These are phyloP conservation scores for Ophiobolus disseminans DNA, from an alignment of 2,329 filamentous ascomycete genomes.

Conservation along the genomic window DNA sequence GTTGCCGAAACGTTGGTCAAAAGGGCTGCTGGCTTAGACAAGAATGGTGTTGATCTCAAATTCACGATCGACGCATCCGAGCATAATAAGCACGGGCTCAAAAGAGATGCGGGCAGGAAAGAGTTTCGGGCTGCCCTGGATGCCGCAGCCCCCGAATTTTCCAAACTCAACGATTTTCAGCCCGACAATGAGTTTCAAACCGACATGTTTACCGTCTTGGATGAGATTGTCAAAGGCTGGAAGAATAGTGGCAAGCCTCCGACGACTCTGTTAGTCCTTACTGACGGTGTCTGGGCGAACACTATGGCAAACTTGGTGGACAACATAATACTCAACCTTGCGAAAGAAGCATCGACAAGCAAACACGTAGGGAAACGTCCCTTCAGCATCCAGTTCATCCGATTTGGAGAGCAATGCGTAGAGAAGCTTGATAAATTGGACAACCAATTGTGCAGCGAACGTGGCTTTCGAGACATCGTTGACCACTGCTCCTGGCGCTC, in stretches of 20 bases:
- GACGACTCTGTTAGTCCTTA: slow-evolving; percentile 20
- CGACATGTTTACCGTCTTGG: background rate
- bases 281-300: slow-evolving; percentile 17
- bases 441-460: background rate
- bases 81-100: background rate
- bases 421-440: slow-evolving; percentile 9
- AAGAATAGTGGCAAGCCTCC: background rate
- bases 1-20: slow-evolving; percentile 22
- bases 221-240: slow-evolving; percentile 7
- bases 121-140: background rate
- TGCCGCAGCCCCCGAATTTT: slow-evolving; percentile 7
- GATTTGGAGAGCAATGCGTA: slow-evolving; percentile 12
- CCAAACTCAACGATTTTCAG: background rate
- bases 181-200: background rate
- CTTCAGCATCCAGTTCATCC: slow-evolving; percentile 25
- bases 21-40: slow-evolving; percentile 20
- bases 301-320: background rate
- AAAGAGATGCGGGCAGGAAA: background rate
- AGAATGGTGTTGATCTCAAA: slow-evolving; percentile 20
- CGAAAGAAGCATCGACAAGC: background rate
- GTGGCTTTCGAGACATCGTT: slow-evolving; percentile 19
- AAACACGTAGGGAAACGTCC: slow-evolving; percentile 3
- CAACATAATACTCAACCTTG: slow-evolving; percentile 10
- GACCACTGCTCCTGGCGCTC: slow-evolving; percentile 24
- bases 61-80: slow-evolving; percentile 14